phyloP scores from a whole-genome alignment of 768 basidiomycete species.

The Daedaleopsis sinensis region DNA sequence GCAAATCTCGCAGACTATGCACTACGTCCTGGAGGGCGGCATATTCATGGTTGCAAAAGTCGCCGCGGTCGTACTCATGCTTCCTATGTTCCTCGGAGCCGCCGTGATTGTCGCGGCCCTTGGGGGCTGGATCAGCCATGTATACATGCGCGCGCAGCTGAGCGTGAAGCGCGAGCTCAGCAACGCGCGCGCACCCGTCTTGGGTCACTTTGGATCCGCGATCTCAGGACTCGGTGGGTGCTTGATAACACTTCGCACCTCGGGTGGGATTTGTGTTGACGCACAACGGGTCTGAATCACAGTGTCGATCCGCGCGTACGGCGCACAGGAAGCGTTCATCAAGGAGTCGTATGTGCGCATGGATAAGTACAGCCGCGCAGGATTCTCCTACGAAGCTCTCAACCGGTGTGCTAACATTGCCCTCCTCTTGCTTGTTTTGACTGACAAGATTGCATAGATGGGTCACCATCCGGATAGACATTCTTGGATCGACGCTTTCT shows the following conservation, averaged over 20 bases:
- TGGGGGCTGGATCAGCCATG: slow-evolving; percentile 47
- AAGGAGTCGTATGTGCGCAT: slow-evolving; percentile 47
- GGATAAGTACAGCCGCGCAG: slow-evolving; percentile 47
- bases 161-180: slow-evolving; percentile 60
- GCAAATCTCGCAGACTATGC: slow-evolving; percentile 31
- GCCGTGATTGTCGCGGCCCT: slow-evolving; percentile 38
- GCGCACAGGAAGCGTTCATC: slow-evolving; percentile 48
- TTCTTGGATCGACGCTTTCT: slow-evolving; percentile 52
- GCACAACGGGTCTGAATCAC: background rate
- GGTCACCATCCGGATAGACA: slow-evolving; percentile 58
- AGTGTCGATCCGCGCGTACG: slow-evolving; percentile 58
- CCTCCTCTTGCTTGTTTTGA: too few species aligned
- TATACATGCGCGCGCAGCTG: slow-evolving; percentile 60
- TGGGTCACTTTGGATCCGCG: slow-evolving; percentile 54
- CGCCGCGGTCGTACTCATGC: slow-evolving; percentile 32
- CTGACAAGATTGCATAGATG: slow-evolving; percentile 34
- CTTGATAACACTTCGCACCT: background rate
- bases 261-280: background rate
- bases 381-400: slow-evolving; percentile 49
- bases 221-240: slow-evolving; percentile 48
- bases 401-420: slow-evolving; percentile 34
- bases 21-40: slow-evolving; percentile 33
- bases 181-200: slow-evolving; percentile 50
- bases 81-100: slow-evolving; percentile 41
- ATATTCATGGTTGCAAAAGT: slow-evolving; percentile 37